Percentiles rank a stretch among this genome's conserved stretches.
These are phyloP conservation scores for Lasiodiplodia sp. DNA, from an alignment of 2,329 filamentous ascomycete species.

Conservation along the genomic window DNA sequence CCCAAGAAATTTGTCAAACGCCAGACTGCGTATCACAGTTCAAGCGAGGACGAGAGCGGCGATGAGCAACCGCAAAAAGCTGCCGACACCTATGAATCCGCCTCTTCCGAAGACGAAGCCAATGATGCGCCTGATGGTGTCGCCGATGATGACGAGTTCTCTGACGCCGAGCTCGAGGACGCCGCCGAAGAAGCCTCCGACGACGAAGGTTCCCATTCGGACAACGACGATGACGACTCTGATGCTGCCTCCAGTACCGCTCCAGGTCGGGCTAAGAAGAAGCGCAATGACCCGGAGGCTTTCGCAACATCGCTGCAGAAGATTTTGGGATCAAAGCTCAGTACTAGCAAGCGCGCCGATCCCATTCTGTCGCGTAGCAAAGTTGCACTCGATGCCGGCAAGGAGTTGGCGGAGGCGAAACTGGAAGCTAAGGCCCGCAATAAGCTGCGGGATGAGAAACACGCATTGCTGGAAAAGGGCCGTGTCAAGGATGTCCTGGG, in stretches of 20 bases:
- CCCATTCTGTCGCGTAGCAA: slow-evolving; percentile 89
- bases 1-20: slow-evolving; percentile 66
- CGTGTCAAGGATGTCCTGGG: slow-evolving; percentile 86
- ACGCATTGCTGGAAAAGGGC: slow-evolving; percentile 81
- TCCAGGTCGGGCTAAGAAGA: slow-evolving; percentile 63
- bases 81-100: slow-evolving; percentile 7
- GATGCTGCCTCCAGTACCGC: slow-evolving; percentile 43
- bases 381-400: slow-evolving; percentile 74
- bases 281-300: slow-evolving; percentile 89
- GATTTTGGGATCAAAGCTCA: slow-evolving; percentile 89
- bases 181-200: slow-evolving; percentile 46
- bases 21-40: slow-evolving; percentile 70
- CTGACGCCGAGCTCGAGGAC: slow-evolving; percentile 35
- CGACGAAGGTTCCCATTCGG: slow-evolving; percentile 42
- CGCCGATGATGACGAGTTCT: slow-evolving; percentile 48
- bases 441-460: slow-evolving; percentile 82
- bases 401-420: slow-evolving; percentile 75
- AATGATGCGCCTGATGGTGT: slow-evolving; percentile 37
- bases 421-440: slow-evolving; percentile 82
- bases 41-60: slow-evolving; percentile 59
- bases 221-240: slow-evolving; percentile 42
- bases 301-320: slow-evolving; percentile 94
- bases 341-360: slow-evolving; percentile 80
- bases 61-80: slow-evolving; percentile 12
- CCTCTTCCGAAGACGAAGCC: slow-evolving; percentile 12